These are phyloP conservation scores for Colletotrichum gigasporum DNA, from an alignment of 2,329 filamentous ascomycete species.

Conservation along the genomic window DNA sequence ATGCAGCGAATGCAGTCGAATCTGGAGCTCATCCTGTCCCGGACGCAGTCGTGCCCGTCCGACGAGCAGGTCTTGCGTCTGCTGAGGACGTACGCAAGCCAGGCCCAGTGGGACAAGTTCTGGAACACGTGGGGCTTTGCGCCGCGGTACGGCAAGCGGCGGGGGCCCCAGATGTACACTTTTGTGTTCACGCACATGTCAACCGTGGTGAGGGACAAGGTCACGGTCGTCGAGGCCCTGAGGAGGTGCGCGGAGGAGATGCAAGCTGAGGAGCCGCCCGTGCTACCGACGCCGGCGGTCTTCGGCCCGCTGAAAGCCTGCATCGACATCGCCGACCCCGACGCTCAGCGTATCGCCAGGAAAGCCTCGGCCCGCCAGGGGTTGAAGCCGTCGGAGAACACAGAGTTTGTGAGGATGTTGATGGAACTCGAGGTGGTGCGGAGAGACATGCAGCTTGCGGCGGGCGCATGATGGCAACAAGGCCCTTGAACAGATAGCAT, in stretches of 20 bases:
- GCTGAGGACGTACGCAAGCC: slow-evolving; percentile 55
- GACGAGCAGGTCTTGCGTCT: slow-evolving; percentile 50
- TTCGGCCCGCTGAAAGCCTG: slow-evolving; percentile 61
- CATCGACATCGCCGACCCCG: slow-evolving; percentile 63
- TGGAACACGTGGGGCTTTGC: slow-evolving; percentile 69
- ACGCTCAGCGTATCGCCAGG: slow-evolving; percentile 47
- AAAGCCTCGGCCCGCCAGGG: slow-evolving; percentile 23
- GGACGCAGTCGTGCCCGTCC: slow-evolving; percentile 48
- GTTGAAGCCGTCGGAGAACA: slow-evolving; percentile 25
- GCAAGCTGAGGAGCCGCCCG: slow-evolving; percentile 59
- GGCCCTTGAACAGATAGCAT: not conserved
- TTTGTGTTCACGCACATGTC: slow-evolving; percentile 61
- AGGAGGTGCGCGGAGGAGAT: slow-evolving; percentile 69
- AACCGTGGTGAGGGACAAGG: slow-evolving; percentile 50
- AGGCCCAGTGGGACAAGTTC: slow-evolving; percentile 63
- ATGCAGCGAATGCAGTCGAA: slow-evolving; percentile 52
- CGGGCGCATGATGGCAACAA: not conserved
- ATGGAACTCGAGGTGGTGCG: slow-evolving; percentile 32
- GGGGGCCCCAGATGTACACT: slow-evolving; percentile 64
- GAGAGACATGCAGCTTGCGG: not conserved
- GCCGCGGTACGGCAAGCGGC: slow-evolving; percentile 56
- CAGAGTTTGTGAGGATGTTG: slow-evolving; percentile 42
- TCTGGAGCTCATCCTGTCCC: slow-evolving; percentile 55
- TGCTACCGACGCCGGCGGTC: slow-evolving; percentile 55
- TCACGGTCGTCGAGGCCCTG: slow-evolving; percentile 56